Evolutionary conservation across 2,329 filamentous ascomycete species (phyloP).

Genomic region (Aaosphaeria pasadenensis): DNA sequence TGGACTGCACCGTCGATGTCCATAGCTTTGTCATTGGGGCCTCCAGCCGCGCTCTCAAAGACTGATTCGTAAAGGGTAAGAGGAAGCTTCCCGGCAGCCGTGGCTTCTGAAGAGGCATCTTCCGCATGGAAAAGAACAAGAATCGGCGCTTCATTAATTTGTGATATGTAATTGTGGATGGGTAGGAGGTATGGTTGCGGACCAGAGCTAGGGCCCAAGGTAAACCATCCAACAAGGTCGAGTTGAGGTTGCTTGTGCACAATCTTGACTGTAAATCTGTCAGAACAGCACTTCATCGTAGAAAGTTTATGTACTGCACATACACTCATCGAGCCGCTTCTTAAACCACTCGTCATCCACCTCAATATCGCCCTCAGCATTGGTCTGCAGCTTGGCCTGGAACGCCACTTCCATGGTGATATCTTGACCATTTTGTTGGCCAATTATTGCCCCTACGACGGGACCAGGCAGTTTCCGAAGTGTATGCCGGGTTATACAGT

Average conservation of each 20-base stretch:
- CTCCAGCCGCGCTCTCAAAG: slow-evolving; percentile 29
- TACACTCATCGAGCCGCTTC: slow-evolving; percentile 80
- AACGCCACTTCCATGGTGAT: slow-evolving; percentile 93
- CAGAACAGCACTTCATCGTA: not conserved
- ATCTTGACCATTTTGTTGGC: slow-evolving; percentile 85
- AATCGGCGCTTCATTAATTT: slow-evolving; percentile 78
- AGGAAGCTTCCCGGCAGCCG: slow-evolving; percentile 76
- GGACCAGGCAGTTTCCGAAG: slow-evolving; percentile 72
- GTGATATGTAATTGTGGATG: slow-evolving; percentile 74
- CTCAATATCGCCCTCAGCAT: slow-evolving; percentile 54
- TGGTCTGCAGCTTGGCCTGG: slow-evolving; percentile 61
- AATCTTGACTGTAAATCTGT: slow-evolving; percentile 63
- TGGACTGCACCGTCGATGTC: slow-evolving; percentile 64
- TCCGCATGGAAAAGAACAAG: slow-evolving; percentile 83
- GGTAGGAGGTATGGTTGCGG: slow-evolving; percentile 66
- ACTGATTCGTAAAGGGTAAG: slow-evolving; percentile 86
- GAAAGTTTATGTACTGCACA: slow-evolving; percentile 29
- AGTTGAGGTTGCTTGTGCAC: slow-evolving; percentile 83
- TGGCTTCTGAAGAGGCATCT: slow-evolving; percentile 47
- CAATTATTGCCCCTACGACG: slow-evolving; percentile 82
- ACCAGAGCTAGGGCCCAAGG: slow-evolving; percentile 68
- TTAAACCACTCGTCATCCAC: slow-evolving; percentile 72
- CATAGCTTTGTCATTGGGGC: slow-evolving; percentile 39
- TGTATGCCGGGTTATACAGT: slow-evolving; percentile 90
- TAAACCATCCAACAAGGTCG: slow-evolving; percentile 87